phyloP scores from a whole-genome alignment of 495 filamentous ascomycete genomes.

The Penicillium malachiteum region DNA sequence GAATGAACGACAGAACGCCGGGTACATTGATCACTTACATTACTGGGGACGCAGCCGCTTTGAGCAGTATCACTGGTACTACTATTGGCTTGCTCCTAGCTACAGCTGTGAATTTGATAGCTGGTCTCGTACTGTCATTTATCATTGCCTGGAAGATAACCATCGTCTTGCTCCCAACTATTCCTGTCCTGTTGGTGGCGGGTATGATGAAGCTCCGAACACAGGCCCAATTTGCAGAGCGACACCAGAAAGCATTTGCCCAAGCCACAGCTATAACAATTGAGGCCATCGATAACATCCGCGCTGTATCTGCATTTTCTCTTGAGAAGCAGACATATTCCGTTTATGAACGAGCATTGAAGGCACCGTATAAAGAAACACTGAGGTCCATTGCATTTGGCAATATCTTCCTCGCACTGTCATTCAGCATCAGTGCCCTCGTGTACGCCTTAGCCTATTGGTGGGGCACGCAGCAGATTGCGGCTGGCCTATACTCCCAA shows the following conservation, averaged over 20 bases:
- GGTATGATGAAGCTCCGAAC: slow-evolving; percentile 55
- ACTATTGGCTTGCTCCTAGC: slow-evolving; percentile 45
- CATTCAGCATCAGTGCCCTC: slow-evolving; percentile 47
- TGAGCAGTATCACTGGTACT: slow-evolving; percentile 48
- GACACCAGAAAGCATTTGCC: slow-evolving; percentile 54
- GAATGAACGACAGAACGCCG: slow-evolving; percentile 42
- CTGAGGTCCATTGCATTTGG: slow-evolving; percentile 40
- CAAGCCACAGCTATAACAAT: slow-evolving; percentile 49
- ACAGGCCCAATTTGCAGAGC: slow-evolving; percentile 53
- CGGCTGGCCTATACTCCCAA: slow-evolving; percentile 53
- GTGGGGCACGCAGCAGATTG: slow-evolving; percentile 61
- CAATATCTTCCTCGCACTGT: slow-evolving; percentile 39
- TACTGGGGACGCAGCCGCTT: slow-evolving; percentile 46
- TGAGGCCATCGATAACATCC: slow-evolving; percentile 52
- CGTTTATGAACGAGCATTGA: slow-evolving; percentile 34
- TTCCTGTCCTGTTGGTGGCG: slow-evolving; percentile 41
- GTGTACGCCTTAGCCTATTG: slow-evolving; percentile 67
- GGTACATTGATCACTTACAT: slow-evolving; percentile 46
- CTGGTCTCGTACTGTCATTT: slow-evolving; percentile 37
- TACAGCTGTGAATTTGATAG: slow-evolving; percentile 40
- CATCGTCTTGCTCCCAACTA: slow-evolving; percentile 36
- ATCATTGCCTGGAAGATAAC: slow-evolving; percentile 43
- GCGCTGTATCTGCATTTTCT: slow-evolving; percentile 50
- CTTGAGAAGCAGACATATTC: slow-evolving; percentile 43
- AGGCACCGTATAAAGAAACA: slow-evolving; percentile 46